Evolutionary conservation across 495 filamentous ascomycete genomes (phyloP).

Genomic region (Talaromyces trachyspermus): DNA sequence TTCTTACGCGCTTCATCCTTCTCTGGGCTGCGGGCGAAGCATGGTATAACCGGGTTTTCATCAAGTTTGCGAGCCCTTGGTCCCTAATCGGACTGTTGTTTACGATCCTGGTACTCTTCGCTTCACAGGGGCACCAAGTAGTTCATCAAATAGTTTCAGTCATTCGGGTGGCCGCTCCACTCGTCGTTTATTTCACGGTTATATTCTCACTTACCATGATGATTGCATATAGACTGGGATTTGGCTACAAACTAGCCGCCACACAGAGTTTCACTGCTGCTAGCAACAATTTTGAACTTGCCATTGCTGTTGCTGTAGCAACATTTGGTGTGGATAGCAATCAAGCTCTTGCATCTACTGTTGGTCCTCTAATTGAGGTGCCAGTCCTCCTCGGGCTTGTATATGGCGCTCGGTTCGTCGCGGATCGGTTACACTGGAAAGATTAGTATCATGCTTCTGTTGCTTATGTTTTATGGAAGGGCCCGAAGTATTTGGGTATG

Average conservation of each 20-base stretch:
- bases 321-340: slow-evolving; percentile 74
- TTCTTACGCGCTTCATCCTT: slow-evolving; percentile 63
- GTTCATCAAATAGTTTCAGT: slow-evolving; percentile 81
- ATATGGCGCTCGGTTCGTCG: slow-evolving; percentile 56
- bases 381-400: slow-evolving; percentile 78
- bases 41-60: slow-evolving; percentile 63
- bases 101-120: slow-evolving; percentile 81
- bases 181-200: slow-evolving; percentile 71
- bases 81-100: slow-evolving; percentile 79
- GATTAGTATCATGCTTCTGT: no score
- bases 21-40: slow-evolving; percentile 44
- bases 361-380: slow-evolving; percentile 87
- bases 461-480: no score
- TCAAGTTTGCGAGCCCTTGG: slow-evolving; percentile 63
- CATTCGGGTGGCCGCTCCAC: slow-evolving; percentile 67
- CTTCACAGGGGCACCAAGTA: slow-evolving; percentile 71
- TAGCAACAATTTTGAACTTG: slow-evolving; percentile 92
- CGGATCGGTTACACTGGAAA: slow-evolving; percentile 47
- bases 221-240: slow-evolving; percentile 51
- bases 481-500: no score
- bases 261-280: slow-evolving; percentile 93
- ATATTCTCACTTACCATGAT: slow-evolving; percentile 66
- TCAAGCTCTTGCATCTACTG: slow-evolving; percentile 82
- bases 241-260: slow-evolving; percentile 61
- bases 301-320: slow-evolving; percentile 86